phyloP scores from a whole-genome alignment of 2,329 filamentous ascomycete genomes.

The Decorospora gaudefroyi region DNA sequence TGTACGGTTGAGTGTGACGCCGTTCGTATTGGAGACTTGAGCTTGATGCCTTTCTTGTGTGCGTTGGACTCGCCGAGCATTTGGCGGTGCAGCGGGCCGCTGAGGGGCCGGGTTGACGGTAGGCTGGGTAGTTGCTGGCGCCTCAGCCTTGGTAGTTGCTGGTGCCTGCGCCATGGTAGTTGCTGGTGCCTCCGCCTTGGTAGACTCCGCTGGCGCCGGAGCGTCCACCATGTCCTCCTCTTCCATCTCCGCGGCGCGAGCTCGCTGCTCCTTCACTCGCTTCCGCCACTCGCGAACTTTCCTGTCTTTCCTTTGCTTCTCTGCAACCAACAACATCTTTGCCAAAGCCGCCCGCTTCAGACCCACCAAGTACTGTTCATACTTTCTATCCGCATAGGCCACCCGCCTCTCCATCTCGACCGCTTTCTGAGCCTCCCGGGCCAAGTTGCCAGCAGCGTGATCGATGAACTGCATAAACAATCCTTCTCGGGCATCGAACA shows the following conservation, averaged over 20 bases:
- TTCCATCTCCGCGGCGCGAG: constrained; percentile 15
- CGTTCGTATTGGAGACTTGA: constrained; percentile 5
- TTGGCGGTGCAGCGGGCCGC: constrained; percentile 23
- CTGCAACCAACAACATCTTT: constrained; percentile 25
- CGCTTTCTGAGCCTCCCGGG: constrained; percentile 42
- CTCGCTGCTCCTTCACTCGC: constrained; percentile 30
- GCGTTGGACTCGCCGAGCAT: constrained; percentile 23
- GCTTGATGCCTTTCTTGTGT: constrained; percentile 21
- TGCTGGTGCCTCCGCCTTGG: background rate
- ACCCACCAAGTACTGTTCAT: constrained; percentile 19
- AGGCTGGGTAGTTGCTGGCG: constrained; percentile 3
- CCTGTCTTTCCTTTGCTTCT: constrained; percentile 32
- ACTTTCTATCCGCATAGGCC: constrained; percentile 26
- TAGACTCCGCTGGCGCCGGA: constrained; percentile 1
- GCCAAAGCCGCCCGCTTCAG: constrained; percentile 29
- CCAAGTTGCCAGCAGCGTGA: constrained; percentile 42
- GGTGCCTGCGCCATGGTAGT: background rate
- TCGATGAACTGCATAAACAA: constrained; percentile 54
- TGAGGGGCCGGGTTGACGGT: constrained; percentile 17
- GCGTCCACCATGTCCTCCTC: constrained; percentile 6
- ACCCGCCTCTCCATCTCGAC: constrained; percentile 39
- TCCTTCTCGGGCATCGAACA: constrained; percentile 48
- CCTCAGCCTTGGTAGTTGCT: background rate
- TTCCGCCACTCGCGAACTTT: constrained; percentile 31
- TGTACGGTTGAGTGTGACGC: background rate